Conservation (phyloP, 306 rosid species). For the Gleditsia sinensis region DNA sequence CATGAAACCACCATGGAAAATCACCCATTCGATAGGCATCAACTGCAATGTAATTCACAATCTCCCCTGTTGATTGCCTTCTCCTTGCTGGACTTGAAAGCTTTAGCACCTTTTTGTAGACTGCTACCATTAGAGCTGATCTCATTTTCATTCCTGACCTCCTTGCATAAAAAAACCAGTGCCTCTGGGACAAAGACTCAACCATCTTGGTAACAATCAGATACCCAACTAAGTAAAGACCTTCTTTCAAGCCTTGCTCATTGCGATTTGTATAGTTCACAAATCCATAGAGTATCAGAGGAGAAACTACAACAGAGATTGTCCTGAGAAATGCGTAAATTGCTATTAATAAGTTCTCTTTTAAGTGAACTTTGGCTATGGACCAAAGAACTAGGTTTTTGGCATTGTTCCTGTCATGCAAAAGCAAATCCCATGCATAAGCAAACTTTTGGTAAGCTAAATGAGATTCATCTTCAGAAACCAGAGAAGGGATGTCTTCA, state of each 20-base stretch:
- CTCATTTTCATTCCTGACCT: conserved; percentile 58
- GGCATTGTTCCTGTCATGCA: conserved; percentile 36
- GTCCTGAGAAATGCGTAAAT: conserved; percentile 42
- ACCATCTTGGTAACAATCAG: conserved; percentile 42
- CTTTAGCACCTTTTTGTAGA: conserved; percentile 50
- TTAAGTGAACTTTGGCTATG: conserved; percentile 45
- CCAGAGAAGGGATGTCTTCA: conserved; percentile 54
- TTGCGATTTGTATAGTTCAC: conserved; percentile 48
- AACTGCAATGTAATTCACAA: conserved; percentile 56
- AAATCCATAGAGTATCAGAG: conserved; percentile 64
- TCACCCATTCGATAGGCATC: conserved; percentile 65
- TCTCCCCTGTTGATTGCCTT: conserved; percentile 58
- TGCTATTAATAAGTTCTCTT: conserved; percentile 52
- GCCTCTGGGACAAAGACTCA: conserved; percentile 52
- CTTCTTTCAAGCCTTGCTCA: conserved; percentile 29
- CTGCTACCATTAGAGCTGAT: conserved; percentile 60
- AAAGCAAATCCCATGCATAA: conserved; percentile 43
- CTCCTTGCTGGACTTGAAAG: conserved; percentile 48
- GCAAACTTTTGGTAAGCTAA: conserved; percentile 42
- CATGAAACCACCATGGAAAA: conserved; percentile 59
- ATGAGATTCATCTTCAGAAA: conserved; percentile 49
- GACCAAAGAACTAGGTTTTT: conserved; percentile 56
- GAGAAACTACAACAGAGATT: conserved; percentile 42
- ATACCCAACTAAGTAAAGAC: conserved; percentile 43
- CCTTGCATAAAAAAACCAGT: conserved; percentile 53